Percentiles rank a stretch among this genome's conserved stretches.
Evolutionary conservation across 805 yeast species (phyloP).

Genomic region (Metschnikowia dekortorum): DNA sequence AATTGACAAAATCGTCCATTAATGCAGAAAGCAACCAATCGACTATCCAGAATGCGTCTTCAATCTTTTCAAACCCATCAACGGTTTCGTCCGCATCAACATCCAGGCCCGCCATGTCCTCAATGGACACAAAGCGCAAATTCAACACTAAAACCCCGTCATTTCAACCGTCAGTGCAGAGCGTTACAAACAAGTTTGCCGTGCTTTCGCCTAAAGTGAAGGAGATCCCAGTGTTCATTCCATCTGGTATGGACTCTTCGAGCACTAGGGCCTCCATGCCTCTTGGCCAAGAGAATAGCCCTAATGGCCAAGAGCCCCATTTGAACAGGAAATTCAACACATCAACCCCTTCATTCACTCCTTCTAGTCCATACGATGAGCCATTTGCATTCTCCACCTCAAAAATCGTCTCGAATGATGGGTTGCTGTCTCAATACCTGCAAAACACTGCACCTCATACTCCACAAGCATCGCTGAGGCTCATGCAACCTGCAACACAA

Average conservation of each 20-base stretch:
- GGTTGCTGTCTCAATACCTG: constrained; percentile 6
- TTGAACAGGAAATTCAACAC: constrained; percentile 29
- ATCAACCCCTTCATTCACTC: constrained; percentile 39
- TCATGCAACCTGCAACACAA: constrained; percentile 12
- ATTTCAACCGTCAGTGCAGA: constrained; percentile 37
- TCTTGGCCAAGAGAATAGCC: constrained; percentile 9
- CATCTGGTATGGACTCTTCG: constrained; percentile 26
- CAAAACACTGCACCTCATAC: constrained; percentile 14
- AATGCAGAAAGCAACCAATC: constrained; percentile 30
- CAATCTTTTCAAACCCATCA: constrained; percentile 1
- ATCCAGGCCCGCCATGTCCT: neutral
- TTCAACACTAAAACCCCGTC: constrained; percentile 41
- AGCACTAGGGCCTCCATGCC: constrained; percentile 5
- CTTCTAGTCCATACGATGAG: constrained; percentile 18
- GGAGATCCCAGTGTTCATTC: constrained; percentile 48
- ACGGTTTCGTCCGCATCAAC: constrained; percentile 19
- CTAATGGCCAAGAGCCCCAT: constrained; percentile 5
- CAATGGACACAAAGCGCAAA: constrained; percentile 20
- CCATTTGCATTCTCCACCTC: constrained; percentile 4
- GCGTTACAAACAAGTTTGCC: constrained; percentile 35
- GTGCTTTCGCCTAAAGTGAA: constrained; percentile 46
- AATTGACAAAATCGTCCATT: constrained; percentile 2
- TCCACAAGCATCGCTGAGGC: constrained; percentile 6
- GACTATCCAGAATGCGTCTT: neutral
- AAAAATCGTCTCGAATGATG: constrained; percentile 5